A percentile compares a stretch with the other conserved stretches of the same genome.
Conservation (phyloP, 225 moss, liverwort and hornwort species). For the Antitrichia curtipendula region DNA sequence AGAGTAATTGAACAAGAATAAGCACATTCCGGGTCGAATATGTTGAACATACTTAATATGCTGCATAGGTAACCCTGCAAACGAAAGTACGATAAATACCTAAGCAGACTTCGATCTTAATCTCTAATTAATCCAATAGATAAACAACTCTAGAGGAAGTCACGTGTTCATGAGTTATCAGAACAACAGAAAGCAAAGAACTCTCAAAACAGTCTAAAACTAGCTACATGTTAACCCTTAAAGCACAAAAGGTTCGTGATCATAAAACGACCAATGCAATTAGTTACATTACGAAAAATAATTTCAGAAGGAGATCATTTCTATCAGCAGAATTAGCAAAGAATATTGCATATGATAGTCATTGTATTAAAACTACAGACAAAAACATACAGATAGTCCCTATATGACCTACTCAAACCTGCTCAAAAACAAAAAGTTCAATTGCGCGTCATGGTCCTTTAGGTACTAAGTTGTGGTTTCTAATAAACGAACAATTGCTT, state of each 20-base stretch:
- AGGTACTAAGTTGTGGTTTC: neutral
- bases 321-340: neutral
- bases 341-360: neutral
- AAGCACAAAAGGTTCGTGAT: neutral
- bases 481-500: neutral
- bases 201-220: neutral
- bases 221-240: neutral
- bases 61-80: constrained; percentile 65
- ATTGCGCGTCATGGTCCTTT: neutral
- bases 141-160: neutral
- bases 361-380: neutral
- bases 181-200: neutral
- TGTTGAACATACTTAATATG: constrained; percentile 74
- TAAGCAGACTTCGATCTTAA: neutral
- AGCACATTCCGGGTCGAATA: constrained; percentile 66
- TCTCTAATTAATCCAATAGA: neutral
- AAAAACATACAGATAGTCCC: neutral
- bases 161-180: neutral
- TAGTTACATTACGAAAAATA: neutral
- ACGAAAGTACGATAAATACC: neutral
- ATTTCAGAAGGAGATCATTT: neutral
- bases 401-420: neutral
- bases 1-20: constrained; percentile 80
- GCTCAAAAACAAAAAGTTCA: neutral
- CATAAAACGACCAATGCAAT: neutral